These are phyloP conservation scores for Aegilops sharonensis DNA, from an alignment of 176 grass and related monocot species.

Conservation along the genomic window DNA sequence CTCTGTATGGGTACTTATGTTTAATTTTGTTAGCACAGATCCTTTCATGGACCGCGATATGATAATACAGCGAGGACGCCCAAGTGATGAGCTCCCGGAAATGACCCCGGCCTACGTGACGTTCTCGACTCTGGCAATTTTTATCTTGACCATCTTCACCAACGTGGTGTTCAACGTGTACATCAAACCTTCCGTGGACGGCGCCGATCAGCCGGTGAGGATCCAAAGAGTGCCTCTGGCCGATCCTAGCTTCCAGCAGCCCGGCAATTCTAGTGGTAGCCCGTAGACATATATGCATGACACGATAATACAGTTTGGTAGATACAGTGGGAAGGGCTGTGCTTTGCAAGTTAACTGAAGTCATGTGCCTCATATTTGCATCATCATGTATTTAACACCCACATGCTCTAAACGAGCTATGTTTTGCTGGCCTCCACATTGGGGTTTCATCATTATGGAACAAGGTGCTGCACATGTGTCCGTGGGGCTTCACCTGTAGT, in stretches of 20 bases:
- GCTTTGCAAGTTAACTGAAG: not conserved
- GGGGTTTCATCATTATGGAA: not conserved
- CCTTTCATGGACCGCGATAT: conserved; percentile 59
- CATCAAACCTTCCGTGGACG: conserved; percentile 78
- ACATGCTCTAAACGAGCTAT: not conserved
- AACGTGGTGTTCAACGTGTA: conserved; percentile 75
- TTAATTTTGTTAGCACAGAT: conserved; percentile 41
- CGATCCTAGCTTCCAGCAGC: conserved; percentile 34
- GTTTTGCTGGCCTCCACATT: not conserved
- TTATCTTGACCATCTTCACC: conserved; percentile 78
- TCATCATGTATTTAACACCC: not conserved
- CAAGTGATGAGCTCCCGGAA: conserved; percentile 59
- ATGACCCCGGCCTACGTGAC: conserved; percentile 58
- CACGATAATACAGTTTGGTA: not conserved
- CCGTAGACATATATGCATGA: not conserved
- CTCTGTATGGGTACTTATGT: not conserved
- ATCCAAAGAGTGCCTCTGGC: conserved; percentile 58
- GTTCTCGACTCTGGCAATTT: conserved; percentile 55
- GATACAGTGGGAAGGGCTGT: not conserved
- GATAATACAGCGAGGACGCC: conserved; percentile 42
- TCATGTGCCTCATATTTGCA: not conserved
- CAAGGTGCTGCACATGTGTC: not conserved
- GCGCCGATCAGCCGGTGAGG: conserved; percentile 42
- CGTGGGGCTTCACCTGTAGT: not conserved
- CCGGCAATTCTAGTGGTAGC: not conserved